Conservation (phyloP, 495 filamentous ascomycete genomes). For the Tuber calosporum region DNA sequence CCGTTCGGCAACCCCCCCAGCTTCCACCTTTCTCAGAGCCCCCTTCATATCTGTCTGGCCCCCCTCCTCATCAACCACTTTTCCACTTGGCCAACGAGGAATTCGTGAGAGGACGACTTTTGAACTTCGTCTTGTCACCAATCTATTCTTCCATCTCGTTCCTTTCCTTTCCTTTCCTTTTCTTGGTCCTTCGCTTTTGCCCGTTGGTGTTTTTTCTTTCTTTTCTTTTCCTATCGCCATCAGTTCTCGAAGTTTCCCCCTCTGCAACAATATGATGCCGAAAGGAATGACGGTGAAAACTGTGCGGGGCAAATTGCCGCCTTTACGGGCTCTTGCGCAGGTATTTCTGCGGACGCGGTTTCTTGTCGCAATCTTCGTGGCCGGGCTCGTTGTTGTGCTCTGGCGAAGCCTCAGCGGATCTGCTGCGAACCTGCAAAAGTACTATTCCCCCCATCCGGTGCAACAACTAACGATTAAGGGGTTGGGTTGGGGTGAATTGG, state of each 20-base stretch:
- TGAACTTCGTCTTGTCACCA: neutral
- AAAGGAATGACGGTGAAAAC: constrained; percentile 75
- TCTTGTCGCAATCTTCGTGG: constrained; percentile 64
- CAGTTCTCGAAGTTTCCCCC: constrained; percentile 41
- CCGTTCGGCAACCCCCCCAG: neutral
- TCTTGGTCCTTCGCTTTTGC: constrained; percentile 27
- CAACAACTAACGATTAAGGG: constrained; percentile 13
- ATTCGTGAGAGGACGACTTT: neutral
- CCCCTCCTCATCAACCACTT: neutral
- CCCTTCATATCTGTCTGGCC: neutral
- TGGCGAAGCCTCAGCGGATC: constrained; percentile 80
- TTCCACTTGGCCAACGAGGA: neutral
- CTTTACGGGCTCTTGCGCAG: constrained; percentile 68
- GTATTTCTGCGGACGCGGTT: constrained; percentile 73
- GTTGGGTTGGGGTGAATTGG: neutral
- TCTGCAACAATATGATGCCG: constrained; percentile 39
- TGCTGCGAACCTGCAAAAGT: constrained; percentile 89
- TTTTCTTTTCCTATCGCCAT: constrained; percentile 34
- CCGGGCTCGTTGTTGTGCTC: constrained; percentile 70
- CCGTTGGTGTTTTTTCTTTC: constrained; percentile 20
- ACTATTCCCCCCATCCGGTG: constrained; percentile 21
- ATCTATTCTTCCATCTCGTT: constrained; percentile 1
- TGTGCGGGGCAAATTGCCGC: constrained; percentile 70
- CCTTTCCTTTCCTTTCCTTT: constrained; percentile 9
- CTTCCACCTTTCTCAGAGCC: neutral